These are phyloP conservation scores for Triangularia verruculosa DNA, from an alignment of 2,329 filamentous ascomycete species.

Conservation along the genomic window DNA sequence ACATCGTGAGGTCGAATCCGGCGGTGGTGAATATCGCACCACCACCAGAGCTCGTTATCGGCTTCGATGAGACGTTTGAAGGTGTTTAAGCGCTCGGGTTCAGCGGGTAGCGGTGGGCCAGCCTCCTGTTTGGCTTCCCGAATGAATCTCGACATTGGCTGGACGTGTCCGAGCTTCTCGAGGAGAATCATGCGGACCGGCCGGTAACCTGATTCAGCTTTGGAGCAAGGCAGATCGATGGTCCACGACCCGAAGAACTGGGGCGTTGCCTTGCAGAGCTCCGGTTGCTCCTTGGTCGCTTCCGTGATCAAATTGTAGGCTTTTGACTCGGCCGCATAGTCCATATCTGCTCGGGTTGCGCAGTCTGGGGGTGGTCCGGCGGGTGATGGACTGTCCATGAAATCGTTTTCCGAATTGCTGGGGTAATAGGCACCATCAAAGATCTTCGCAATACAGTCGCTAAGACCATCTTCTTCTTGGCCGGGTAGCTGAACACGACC, in stretches of 20 bases:
- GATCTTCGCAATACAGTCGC: neutral
- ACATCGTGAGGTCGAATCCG: neutral
- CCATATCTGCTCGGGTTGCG: neutral
- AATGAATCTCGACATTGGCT: neutral
- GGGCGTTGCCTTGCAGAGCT: neutral
- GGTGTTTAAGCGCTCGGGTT: neutral
- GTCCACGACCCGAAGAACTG: neutral
- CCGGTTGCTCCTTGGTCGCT: neutral
- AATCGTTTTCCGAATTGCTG: neutral
- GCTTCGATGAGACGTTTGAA: neutral
- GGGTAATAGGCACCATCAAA: neutral
- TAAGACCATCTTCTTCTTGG: neutral
- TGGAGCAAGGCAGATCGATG: neutral
- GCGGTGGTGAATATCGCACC: neutral
- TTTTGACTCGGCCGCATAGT: neutral
- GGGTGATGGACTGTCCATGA: neutral
- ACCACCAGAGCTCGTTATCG: neutral
- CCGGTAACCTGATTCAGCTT: neutral
- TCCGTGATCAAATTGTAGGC: neutral
- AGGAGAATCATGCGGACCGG: neutral
- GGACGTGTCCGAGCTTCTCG: neutral
- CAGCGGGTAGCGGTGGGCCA: neutral
- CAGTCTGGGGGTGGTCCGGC: neutral
- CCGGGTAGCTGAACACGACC: neutral
- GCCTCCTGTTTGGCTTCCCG: neutral